Base-by-base conservation (phyloP, 1,284 basidiomycete genomes). In the Boletus sp. region DNA sequence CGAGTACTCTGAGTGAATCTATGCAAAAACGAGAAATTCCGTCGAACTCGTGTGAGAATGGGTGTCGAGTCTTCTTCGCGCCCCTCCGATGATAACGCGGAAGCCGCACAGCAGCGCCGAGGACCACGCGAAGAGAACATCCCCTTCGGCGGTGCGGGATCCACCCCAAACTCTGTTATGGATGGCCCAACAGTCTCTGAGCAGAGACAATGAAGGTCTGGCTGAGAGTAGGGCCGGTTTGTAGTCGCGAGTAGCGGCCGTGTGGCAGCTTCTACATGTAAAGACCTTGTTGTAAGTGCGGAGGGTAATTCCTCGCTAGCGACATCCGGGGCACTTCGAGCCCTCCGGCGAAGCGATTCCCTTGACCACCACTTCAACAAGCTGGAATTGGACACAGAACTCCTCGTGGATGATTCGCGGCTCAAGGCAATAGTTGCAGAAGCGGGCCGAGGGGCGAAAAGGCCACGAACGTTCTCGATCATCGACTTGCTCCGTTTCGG, bases 401-500 rank as follows among this genome's bases (percentile, higher is more conserved):
- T 67, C 23, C 63, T 54, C 37, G 52, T 52, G 23, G 60, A 57
- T 30, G 58, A 48, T 23, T 65, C 58, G 16, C 54, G 61, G 53
- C 54, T 54, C 55, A 68, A 50, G 2, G 57, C 51, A 39, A 57
- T 48, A 33, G 66, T 65, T 5, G 71, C 69, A 16, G 70, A 66
- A 10, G 66, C 46, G 5, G 70, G 51, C 3, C 61, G 61, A 40
- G 67, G 61, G 50, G 64, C 60, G 47, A 77, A 76, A 49, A 72
- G 64, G 34, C 67, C 69, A 37, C 69, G 64, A 40, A 77, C 71
- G 50, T 76, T 77, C 56, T 73, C 72, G 41, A 77, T 69, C 68
- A 78, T 70, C 17, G 76, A 78, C 19, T 65, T 70, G 37, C 74
- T 68, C 32, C 75, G 70, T 55, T 76, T 74, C 12, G 75, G 74